A percentile compares a stretch with the other conserved stretches of the same genome.
Conservation (phyloP, 108 stramenopile species). For the Stephanodiscus triporus region DNA sequence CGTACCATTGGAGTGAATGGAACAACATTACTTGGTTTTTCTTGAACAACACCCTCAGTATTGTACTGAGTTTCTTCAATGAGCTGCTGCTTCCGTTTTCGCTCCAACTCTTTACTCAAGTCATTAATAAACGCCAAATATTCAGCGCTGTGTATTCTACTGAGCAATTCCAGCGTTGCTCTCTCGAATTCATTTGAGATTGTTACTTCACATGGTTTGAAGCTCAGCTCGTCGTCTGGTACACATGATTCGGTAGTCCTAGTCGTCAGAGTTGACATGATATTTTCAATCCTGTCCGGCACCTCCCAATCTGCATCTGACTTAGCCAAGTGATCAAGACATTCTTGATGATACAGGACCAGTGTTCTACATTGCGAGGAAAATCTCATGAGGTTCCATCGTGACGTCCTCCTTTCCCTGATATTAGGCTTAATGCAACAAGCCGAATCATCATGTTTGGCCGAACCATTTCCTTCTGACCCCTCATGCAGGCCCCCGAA, state of each 20-base stretch:
- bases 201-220: constrained; percentile 71
- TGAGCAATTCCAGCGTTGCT: constrained; percentile 86
- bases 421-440: neutral
- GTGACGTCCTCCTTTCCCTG: constrained; percentile 54
- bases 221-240: constrained; percentile 40
- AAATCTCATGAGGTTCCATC: constrained; percentile 58
- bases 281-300: constrained; percentile 77
- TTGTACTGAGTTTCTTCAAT: constrained; percentile 37
- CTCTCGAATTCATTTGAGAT: constrained; percentile 86
- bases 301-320: constrained; percentile 86
- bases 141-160: constrained; percentile 88
- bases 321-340: constrained; percentile 83
- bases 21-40: constrained; percentile 54
- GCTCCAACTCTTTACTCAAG: constrained; percentile 83
- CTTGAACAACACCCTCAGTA: constrained; percentile 2
- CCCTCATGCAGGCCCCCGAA: constrained; percentile 45
- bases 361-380: constrained; percentile 79
- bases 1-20: constrained; percentile 87
- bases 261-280: constrained; percentile 65
- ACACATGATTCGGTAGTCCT: constrained; percentile 32
- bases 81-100: constrained; percentile 53
- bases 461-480: constrained; percentile 6
- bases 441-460: neutral
- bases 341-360: constrained; percentile 91
- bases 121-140: constrained; percentile 89